Evolutionary conservation across 495 filamentous ascomycete genomes (phyloP).

Genomic region (Trichoderma reesei): DNA sequence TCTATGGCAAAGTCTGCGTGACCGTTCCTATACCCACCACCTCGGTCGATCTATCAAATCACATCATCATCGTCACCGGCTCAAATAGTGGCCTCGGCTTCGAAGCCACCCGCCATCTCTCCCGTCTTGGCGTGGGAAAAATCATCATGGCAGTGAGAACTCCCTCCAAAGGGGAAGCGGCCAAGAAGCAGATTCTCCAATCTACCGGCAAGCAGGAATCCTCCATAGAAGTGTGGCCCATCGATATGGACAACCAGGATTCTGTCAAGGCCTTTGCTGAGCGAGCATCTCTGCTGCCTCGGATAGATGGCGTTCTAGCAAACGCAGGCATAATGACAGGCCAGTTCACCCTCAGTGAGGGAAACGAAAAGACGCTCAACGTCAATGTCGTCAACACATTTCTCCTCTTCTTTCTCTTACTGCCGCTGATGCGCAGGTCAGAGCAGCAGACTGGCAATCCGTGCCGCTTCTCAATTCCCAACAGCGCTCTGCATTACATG

Average conservation of each 20-base stretch:
- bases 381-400: slow-evolving; percentile 45
- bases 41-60: slow-evolving; percentile 5
- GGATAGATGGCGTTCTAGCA: slow-evolving; percentile 32
- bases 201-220: slow-evolving; percentile 10
- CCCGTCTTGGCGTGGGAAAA: slow-evolving; percentile 26
- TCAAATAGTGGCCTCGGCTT: slow-evolving; percentile 40
- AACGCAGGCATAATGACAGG: slow-evolving; percentile 29
- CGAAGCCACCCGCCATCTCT: slow-evolving; percentile 36
- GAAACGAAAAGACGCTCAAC: slow-evolving; percentile 21
- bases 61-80: slow-evolving; percentile 36
- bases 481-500: slow-evolving; percentile 14
- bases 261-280: slow-evolving; percentile 28
- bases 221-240: slow-evolving; percentile 41
- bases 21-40: slow-evolving; percentile 10
- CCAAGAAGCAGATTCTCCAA: slow-evolving; percentile 23
- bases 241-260: slow-evolving; percentile 43
- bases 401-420: slow-evolving; percentile 34
- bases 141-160: slow-evolving; percentile 39
- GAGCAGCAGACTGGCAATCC: neutral
- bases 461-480: slow-evolving; percentile 9
- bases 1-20: slow-evolving; percentile 1
- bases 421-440: slow-evolving; percentile 26
- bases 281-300: slow-evolving; percentile 19
- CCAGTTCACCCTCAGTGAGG: neutral
- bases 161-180: slow-evolving; percentile 31